A percentile compares a stretch with the other conserved stretches of the same genome.
These are phyloP conservation scores for Rickenella mellea DNA, from an alignment of 768 basidiomycete species.

Conservation along the genomic window DNA sequence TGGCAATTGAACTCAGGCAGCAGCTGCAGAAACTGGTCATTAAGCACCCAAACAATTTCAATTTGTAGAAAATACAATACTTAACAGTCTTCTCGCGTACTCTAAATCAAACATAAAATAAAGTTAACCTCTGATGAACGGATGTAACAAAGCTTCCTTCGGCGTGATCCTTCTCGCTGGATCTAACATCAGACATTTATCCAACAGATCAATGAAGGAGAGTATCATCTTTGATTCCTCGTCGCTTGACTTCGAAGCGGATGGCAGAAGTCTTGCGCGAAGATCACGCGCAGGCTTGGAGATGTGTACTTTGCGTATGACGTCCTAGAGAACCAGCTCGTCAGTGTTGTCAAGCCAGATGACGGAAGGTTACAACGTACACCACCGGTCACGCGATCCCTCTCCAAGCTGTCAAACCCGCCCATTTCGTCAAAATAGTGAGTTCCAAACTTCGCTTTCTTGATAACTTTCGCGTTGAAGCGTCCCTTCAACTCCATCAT, in stretches of 20 bases:
- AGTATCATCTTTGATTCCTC: conserved; percentile 76
- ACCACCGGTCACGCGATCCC: conserved; percentile 71
- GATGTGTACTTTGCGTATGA: conserved; percentile 71
- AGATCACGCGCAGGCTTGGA: conserved; percentile 79
- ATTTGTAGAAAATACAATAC: too few relatives aligned
- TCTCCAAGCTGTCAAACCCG: conserved; percentile 76
- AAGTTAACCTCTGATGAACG: conserved; percentile 61
- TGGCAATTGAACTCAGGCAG: too few relatives aligned
- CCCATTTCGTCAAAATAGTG: conserved; percentile 92
- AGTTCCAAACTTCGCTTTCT: conserved; percentile 87
- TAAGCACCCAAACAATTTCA: too few relatives aligned
- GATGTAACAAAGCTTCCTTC: conserved; percentile 79
- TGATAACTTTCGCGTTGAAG: conserved; percentile 89
- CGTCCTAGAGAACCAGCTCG: conserved; percentile 43
- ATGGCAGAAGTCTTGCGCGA: conserved; percentile 72
- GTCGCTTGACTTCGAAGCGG: conserved; percentile 72
- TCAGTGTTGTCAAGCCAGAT: conserved; percentile 10
- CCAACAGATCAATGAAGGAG: conserved; percentile 83
- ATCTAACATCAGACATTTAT: conserved; percentile 85
- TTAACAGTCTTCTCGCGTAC: too few relatives aligned
- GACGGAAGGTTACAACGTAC: conserved; percentile 38
- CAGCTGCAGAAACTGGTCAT: too few relatives aligned
- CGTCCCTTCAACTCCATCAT: conserved; percentile 98
- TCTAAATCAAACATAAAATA: too few relatives aligned
- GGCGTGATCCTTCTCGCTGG: conserved; percentile 82